phyloP scores from a whole-genome alignment of 148 eudicot species.

The Rhododendron molle region DNA sequence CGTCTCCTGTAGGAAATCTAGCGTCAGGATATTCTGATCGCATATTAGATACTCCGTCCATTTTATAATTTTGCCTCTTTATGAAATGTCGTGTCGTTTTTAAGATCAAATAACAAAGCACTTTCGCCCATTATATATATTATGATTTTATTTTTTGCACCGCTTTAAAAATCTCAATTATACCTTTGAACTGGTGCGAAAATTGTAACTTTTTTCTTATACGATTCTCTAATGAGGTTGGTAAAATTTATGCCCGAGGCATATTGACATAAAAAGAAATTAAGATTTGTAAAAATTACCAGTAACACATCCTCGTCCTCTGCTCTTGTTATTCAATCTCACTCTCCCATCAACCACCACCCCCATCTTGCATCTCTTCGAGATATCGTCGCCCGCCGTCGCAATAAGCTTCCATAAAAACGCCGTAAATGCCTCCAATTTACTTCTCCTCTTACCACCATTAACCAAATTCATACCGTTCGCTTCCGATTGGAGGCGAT shows the following conservation, averaged over 20 bases:
- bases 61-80: too few relatives aligned
- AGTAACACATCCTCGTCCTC: background rate
- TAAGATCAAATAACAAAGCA: background rate
- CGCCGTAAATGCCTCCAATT: slow-evolving; percentile 4
- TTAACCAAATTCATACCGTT: background rate
- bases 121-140: background rate
- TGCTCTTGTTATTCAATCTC: background rate
- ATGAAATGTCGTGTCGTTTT: background rate
- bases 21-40: background rate
- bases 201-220: background rate
- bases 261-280: background rate
- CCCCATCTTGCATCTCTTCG: slow-evolving; percentile 2
- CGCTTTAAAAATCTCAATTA: background rate
- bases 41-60: background rate
- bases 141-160: too few relatives aligned
- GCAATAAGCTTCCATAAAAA: slow-evolving; percentile 8
- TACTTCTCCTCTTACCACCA: background rate
- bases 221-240: too few relatives aligned
- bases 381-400: background rate
- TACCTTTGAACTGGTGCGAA: background rate
- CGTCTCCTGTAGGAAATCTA: background rate
- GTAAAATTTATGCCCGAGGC: background rate
- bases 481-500: background rate
- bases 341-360: slow-evolving; percentile 3
- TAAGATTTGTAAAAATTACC: background rate